Base-by-base conservation (phyloP, 192 early-diverging fungal species). In the Haplosporangium gracile region DNA sequence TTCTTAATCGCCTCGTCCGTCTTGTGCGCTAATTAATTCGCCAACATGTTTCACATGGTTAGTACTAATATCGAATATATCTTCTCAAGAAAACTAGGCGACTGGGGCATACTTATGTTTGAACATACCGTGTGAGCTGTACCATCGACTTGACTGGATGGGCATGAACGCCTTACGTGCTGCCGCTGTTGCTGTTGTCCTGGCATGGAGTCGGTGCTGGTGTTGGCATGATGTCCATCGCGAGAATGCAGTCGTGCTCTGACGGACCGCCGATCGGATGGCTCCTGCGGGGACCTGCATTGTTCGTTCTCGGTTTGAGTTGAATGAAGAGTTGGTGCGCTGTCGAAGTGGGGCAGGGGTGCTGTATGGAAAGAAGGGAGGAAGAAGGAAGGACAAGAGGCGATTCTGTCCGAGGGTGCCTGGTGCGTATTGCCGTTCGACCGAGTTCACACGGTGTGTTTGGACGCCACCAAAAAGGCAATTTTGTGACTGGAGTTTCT, bases 1-100 rank as follows among this genome's bases (percentile, higher is more conserved):
- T 90, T 91, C 36, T 83, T 72, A 29, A 90, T 90, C 7, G 89
- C 77, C 0, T 81, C 72, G 20, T 86, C 84, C 4, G 79, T 29
- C 53, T 86, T 86, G 71, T 78, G 84, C 13, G 76, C 84, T 86
- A 60, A 49, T 32, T 38, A 20, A 38, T 26, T 13, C 18, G 22
- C 36, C 10, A 5, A 69, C 0, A 7, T 24, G n/a, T 60, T 26
- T 60, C n/a, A 20, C 24, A 9, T 26, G 5, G 24, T 60, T 10
- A 60, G 55, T 60, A 60, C 7, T 26, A 26, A n/a, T 8, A 60
- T 29, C 57, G 1, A 24, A 60, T 26, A 60, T 55, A 60, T 24
- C 43, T 1, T 15, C 10, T 45, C 43, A 45, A 24, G 20, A 55
- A 22, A 55, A 24, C 0, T 29, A 29, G 5, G 24, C 22, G 9